Conservation (phyloP, 2,329 filamentous ascomycete genomes). For the Zasmidium cellare region DNA sequence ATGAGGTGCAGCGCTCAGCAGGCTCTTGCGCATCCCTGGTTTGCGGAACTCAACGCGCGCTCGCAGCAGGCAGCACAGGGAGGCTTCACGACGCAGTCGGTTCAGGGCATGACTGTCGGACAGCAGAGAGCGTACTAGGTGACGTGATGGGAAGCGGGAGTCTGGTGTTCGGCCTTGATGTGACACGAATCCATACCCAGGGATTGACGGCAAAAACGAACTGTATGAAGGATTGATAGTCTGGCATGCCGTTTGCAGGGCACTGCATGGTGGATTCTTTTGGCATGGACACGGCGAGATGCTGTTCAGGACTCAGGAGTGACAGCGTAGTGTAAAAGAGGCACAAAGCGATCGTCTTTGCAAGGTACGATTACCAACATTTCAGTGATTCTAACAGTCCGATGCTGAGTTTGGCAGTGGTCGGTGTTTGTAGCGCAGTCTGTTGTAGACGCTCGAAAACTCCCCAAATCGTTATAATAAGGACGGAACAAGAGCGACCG, state of each 20-base stretch:
- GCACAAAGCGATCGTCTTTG: background rate
- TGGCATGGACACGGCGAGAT: background rate
- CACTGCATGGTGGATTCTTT: background rate
- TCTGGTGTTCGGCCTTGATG: background rate
- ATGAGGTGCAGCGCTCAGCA: conserved; percentile 85
- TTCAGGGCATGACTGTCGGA: conserved; percentile 17
- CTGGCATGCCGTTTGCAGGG: conserved; percentile 1
- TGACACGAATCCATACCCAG: background rate
- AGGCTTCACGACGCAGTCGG: conserved; percentile 22
- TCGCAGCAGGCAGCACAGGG: conserved; percentile 22
- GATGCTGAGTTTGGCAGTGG: background rate
- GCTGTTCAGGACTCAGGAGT: background rate
- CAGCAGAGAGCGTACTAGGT: conserved; percentile 28
- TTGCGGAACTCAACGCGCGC: conserved; percentile 64
- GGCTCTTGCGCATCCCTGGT: conserved; percentile 90
- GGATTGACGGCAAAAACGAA: background rate
- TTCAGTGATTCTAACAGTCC: background rate
- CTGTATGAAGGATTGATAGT: background rate
- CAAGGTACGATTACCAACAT: background rate
- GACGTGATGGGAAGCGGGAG: background rate
- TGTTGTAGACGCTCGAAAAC: background rate
- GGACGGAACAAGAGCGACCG: background rate
- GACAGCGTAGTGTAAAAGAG: background rate
- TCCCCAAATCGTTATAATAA: too few relatives aligned
- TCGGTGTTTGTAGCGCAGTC: background rate